phyloP scores from a whole-genome alignment of 2,329 filamentous ascomycete genomes.

The Dendryphion nanum region DNA sequence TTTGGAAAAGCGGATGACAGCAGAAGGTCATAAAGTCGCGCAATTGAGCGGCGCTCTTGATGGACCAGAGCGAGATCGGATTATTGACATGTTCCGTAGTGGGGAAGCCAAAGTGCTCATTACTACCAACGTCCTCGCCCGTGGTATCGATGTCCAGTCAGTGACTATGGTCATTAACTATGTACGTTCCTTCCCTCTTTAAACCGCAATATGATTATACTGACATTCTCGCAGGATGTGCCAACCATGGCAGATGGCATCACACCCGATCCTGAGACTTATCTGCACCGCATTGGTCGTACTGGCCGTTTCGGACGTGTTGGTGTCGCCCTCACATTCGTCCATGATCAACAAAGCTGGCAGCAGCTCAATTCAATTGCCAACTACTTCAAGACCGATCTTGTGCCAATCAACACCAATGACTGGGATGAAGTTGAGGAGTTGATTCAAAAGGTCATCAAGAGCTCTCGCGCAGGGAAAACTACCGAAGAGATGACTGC shows the following conservation, averaged over 20 bases:
- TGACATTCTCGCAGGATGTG: slow-evolving; percentile 50
- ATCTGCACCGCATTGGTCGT: slow-evolving; percentile 95
- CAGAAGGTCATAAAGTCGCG: slow-evolving; percentile 87
- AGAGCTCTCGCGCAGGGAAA: slow-evolving; percentile 41
- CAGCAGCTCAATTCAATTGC: slow-evolving; percentile 77
- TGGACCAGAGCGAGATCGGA: slow-evolving; percentile 74
- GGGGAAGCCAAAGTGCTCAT: slow-evolving; percentile 94
- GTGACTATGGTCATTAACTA: slow-evolving; percentile 99
- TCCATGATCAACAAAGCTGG: slow-evolving; percentile 83
- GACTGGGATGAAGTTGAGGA: slow-evolving; percentile 92
- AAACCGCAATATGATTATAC: neutral
- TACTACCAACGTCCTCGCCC: slow-evolving; percentile 93
- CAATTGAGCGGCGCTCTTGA: slow-evolving; percentile 88
- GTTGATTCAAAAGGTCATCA: slow-evolving; percentile 66
- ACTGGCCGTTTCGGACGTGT: slow-evolving; percentile 96
- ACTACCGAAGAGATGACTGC: slow-evolving; percentile 41
- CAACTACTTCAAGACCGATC: slow-evolving; percentile 73
- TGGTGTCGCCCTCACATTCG: slow-evolving; percentile 92
- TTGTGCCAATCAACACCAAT: slow-evolving; percentile 75
- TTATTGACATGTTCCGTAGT: slow-evolving; percentile 82
- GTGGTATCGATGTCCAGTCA: slow-evolving; percentile 87
- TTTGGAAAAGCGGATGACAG: slow-evolving; percentile 82
- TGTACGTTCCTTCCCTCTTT: slow-evolving; percentile 35
- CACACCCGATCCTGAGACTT: slow-evolving; percentile 84
- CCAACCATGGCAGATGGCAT: slow-evolving; percentile 57